Percentiles rank a stretch among this genome's conserved stretches.
These are phyloP conservation scores for Polytolypa hystricis DNA, from an alignment of 2,329 filamentous ascomycete species.

Conservation along the genomic window DNA sequence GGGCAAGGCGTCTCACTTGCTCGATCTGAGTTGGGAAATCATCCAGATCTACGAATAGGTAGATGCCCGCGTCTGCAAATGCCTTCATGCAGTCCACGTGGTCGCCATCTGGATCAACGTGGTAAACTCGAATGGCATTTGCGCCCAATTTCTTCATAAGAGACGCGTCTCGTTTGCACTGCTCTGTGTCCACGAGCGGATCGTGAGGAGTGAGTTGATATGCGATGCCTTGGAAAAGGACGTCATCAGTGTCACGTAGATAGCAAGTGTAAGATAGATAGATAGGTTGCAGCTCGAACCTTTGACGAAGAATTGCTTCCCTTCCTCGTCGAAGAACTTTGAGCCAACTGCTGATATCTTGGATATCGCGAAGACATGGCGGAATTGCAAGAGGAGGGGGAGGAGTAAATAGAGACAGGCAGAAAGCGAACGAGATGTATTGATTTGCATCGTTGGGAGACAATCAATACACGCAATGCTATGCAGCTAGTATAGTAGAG, in stretches of 20 bases:
- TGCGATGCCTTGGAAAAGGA: constrained; percentile 46
- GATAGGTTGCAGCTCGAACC: constrained; percentile 38
- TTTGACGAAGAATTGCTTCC: constrained; percentile 75
- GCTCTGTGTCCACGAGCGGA: constrained; percentile 62
- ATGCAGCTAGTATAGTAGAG: too few relatives aligned
- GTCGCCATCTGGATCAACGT: constrained; percentile 60
- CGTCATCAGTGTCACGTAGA: constrained; percentile 1
- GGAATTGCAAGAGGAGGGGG: constrained; percentile 18
- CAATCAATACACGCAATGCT: too few relatives aligned
- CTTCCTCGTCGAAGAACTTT: constrained; percentile 77
- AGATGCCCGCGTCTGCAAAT: constrained; percentile 71
- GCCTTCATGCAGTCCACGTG: constrained; percentile 73
- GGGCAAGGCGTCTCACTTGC: constrained; percentile 21
- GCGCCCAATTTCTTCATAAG: constrained; percentile 72
- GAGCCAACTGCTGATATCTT: constrained; percentile 55
- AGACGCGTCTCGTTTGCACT: constrained; percentile 63
- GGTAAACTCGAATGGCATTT: constrained; percentile 80
- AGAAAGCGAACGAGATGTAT: too few relatives aligned
- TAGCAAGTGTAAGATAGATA: neutral
- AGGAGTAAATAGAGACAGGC: too few relatives aligned
- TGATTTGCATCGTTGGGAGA: too few relatives aligned
- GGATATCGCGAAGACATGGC: constrained; percentile 34
- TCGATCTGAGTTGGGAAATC: constrained; percentile 36
- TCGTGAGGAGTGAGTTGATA: constrained; percentile 60
- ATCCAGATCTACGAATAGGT: constrained; percentile 70